Evolutionary conservation across 2,329 filamentous ascomycete genomes (phyloP).

Genomic region (Mariannaea sp.): DNA sequence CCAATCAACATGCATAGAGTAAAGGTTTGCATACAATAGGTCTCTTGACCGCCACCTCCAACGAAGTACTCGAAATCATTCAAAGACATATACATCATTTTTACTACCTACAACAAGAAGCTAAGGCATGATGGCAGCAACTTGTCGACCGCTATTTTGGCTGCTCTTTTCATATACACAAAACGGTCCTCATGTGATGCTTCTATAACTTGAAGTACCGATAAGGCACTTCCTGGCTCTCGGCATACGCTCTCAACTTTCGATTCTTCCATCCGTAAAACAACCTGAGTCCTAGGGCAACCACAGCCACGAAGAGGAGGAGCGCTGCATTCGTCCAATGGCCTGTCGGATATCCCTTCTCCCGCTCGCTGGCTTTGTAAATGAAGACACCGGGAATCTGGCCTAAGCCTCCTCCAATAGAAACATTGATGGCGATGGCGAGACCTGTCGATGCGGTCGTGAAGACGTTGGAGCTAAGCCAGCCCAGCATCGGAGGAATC

Average conservation of each 20-base stretch:
- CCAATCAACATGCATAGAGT: too few relatives aligned
- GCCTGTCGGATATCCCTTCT: constrained; percentile 68
- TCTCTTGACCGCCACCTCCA: too few relatives aligned
- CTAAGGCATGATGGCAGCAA: too few relatives aligned
- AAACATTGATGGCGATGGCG: constrained; percentile 73
- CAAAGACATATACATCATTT: too few relatives aligned
- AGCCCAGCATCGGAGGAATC: constrained; percentile 72
- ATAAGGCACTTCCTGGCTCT: constrained; percentile 40
- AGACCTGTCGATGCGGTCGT: constrained; percentile 68
- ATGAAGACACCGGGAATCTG: constrained; percentile 78
- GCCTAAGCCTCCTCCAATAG: constrained; percentile 67
- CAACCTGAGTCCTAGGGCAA: constrained; percentile 57
- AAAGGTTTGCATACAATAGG: too few relatives aligned
- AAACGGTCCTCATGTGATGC: too few relatives aligned
- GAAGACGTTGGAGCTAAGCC: constrained; percentile 70
- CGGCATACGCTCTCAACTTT: constrained; percentile 40
- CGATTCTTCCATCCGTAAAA: constrained; percentile 59
- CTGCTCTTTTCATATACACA: too few relatives aligned
- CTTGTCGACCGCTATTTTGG: too few relatives aligned
- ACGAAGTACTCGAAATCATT: too few relatives aligned
- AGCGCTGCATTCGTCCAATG: constrained; percentile 70
- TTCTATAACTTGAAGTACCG: constrained; percentile 49
- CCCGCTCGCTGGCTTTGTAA: constrained; percentile 66
- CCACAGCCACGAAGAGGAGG: constrained; percentile 61
- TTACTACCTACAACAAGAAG: too few relatives aligned